Conservation (phyloP, 108 stramenopile species). For the Cyclotella sp. region DNA sequence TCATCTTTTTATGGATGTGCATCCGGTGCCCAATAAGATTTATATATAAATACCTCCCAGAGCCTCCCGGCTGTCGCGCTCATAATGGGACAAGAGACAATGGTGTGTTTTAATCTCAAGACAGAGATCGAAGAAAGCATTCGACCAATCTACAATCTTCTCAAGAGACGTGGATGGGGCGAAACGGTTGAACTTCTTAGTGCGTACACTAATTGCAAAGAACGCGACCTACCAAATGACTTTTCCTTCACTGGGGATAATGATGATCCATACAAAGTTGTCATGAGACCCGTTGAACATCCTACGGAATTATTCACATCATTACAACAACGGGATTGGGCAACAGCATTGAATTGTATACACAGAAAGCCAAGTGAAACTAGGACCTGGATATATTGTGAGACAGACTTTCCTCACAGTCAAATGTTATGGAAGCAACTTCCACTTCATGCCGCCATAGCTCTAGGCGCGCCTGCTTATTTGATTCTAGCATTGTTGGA, state of each 20-base stretch:
- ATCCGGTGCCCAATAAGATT: too few relatives aligned
- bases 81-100: neutral
- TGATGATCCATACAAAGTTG: neutral
- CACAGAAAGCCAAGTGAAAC: slow-evolving; percentile 2
- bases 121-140: neutral
- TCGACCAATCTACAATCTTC: neutral
- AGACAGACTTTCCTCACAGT: neutral
- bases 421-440: slow-evolving; percentile 10
- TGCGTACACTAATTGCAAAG: neutral
- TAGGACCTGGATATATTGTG: neutral
- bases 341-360: slow-evolving; percentile 6
- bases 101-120: neutral
- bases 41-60: too few relatives aligned
- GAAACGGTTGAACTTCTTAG: slow-evolving; percentile 1
- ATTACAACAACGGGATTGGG: neutral
- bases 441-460: slow-evolving; percentile 10
- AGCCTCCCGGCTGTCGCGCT: neutral
- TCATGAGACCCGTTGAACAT: neutral
- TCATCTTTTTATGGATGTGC: too few relatives aligned
- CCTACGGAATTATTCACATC: slow-evolving; percentile 1
- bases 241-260: neutral
- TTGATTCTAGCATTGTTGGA: slow-evolving; percentile 9
- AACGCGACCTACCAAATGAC: neutral
- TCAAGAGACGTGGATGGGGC: neutral
- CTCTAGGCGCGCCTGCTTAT: slow-evolving; percentile 11